A percentile compares a stretch with the other conserved stretches of the same genome.
phyloP scores from a whole-genome alignment of 1,139 yeast species.

The Blastobotrys raffinosifermentans region DNA sequence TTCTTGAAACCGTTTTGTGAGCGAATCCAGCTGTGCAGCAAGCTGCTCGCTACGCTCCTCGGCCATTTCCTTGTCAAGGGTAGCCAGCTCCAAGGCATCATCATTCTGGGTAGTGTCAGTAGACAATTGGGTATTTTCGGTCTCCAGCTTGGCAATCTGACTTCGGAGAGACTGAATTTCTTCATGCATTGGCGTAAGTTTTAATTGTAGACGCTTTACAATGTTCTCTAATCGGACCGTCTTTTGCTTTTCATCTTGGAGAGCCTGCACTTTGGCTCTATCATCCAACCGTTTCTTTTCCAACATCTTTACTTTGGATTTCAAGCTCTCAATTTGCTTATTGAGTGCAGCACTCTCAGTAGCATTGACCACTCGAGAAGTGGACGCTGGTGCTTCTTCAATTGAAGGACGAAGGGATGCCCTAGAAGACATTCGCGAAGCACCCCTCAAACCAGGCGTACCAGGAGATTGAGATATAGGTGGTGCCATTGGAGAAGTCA shows the following conservation, averaged over 20 bases:
- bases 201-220: conserved; percentile 34
- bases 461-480: no score
- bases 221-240: conserved; percentile 34
- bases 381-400: no score
- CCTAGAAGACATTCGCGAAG: no score
- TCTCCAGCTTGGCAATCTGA: conserved; percentile 21
- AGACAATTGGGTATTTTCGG: conserved; percentile 32
- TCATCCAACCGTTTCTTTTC: conserved; percentile 31
- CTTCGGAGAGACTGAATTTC: conserved; percentile 31
- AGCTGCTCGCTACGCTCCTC: conserved; percentile 40
- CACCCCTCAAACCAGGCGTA: no score
- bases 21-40: conserved; percentile 26
- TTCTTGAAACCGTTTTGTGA: conserved; percentile 37
- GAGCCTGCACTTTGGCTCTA: conserved; percentile 18
- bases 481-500: no score
- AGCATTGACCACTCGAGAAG: conserved; percentile 6
- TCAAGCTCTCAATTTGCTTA: conserved; percentile 27
- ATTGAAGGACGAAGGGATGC: no score
- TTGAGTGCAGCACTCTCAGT: conserved; percentile 8
- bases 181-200: conserved; percentile 31
- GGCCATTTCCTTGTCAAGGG: conserved; percentile 51
- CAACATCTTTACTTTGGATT: conserved; percentile 27
- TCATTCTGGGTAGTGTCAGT: conserved; percentile 28
- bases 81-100: conserved; percentile 46
- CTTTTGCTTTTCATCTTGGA: conserved; percentile 28